Conservation (phyloP, 2,329 filamentous ascomycete genomes). For the Aspergillus brasiliensis region DNA sequence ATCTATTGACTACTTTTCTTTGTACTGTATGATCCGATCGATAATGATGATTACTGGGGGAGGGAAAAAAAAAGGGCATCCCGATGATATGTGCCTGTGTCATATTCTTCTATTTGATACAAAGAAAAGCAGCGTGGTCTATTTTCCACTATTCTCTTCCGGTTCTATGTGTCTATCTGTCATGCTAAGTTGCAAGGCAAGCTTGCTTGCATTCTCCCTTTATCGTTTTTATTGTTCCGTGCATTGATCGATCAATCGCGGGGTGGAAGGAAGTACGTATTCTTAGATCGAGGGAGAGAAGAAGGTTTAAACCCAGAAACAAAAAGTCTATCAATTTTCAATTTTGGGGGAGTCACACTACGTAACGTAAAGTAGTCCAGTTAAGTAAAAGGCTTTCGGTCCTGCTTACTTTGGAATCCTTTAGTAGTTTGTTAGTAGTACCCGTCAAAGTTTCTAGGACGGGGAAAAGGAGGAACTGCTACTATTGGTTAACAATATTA, state of each 20-base stretch:
- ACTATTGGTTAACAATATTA: no score
- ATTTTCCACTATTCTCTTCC: constrained; percentile 9
- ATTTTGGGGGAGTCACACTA: background rate
- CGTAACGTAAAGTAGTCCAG: background rate
- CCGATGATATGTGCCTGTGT: constrained; percentile 24
- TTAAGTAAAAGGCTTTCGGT: background rate
- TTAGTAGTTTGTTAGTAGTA: no score
- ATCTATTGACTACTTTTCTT: constrained; percentile 18
- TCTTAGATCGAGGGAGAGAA: background rate
- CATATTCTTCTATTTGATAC: constrained; percentile 24
- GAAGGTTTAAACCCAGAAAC: background rate
- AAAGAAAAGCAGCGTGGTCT: constrained; percentile 28
- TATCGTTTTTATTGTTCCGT: background rate
- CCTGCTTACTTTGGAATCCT: background rate
- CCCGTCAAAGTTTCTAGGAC: no score
- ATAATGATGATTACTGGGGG: constrained; percentile 41
- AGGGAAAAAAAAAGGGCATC: constrained; percentile 27
- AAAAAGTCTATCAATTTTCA: background rate
- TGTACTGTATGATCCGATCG: constrained; percentile 42
- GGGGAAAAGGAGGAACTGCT: no score
- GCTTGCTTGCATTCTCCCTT: background rate
- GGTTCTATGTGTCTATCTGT: background rate
- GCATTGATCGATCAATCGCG: background rate
- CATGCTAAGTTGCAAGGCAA: background rate
- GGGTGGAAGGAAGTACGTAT: background rate